These are phyloP conservation scores for Citrus sp. DNA, from an alignment of 345 rosid genomes.

Conservation along the genomic window DNA sequence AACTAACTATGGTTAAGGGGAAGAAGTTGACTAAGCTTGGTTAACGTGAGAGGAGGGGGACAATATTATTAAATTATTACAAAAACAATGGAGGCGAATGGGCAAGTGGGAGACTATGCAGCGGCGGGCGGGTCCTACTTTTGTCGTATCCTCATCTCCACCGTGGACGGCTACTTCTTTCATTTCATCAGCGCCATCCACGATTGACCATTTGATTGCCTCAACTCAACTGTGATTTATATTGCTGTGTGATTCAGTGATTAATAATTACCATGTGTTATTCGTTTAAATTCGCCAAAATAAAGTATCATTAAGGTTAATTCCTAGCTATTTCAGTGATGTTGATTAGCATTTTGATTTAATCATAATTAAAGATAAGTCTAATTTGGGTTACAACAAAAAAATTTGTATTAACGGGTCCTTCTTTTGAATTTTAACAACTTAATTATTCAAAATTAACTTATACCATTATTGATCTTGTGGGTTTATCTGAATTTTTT, in stretches of 20 bases:
- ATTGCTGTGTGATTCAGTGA: too few species aligned
- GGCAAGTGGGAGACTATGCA: slow-evolving; percentile 29
- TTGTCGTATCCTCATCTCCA: slow-evolving; percentile 23
- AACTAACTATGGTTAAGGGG: slow-evolving; percentile 40
- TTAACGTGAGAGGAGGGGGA: slow-evolving; percentile 8
- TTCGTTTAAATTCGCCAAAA: too few species aligned
- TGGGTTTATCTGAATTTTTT: background rate
- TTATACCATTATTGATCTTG: background rate
- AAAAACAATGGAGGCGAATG: background rate
- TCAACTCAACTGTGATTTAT: background rate
- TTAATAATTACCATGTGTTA: background rate
- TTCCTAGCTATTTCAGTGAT: too few species aligned
- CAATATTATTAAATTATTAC: background rate
- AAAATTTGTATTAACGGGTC: background rate
- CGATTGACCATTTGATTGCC: background rate
- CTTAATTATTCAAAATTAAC: background rate
- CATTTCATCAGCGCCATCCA: background rate
- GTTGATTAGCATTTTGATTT: background rate
- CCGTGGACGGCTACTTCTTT: slow-evolving; percentile 11
- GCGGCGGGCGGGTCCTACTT: slow-evolving; percentile 52
- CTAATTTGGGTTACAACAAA: background rate
- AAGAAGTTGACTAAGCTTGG: slow-evolving; percentile 38
- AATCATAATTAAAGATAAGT: background rate
- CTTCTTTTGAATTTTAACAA: background rate
- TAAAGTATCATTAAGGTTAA: too few species aligned